Evolutionary conservation across 2,329 filamentous ascomycete species (phyloP).

Genomic region (Pseudogymnoascus sp.): DNA sequence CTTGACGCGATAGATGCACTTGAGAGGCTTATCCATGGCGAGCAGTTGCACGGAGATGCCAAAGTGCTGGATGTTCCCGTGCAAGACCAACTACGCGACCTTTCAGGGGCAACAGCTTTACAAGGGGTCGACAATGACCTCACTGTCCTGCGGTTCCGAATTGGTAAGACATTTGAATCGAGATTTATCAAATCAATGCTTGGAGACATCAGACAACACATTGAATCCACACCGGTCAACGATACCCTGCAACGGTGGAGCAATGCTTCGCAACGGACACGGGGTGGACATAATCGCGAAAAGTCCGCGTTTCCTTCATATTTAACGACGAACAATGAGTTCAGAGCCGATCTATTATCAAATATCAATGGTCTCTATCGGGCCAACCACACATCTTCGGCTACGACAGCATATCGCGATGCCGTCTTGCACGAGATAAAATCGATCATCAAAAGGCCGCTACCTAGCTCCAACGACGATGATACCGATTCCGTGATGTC

Average conservation of each 20-base stretch:
- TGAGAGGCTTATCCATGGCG: slow-evolving; percentile 72
- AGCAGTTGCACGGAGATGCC: slow-evolving; percentile 33
- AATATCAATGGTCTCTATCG: slow-evolving; percentile 72
- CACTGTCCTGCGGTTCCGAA: slow-evolving; percentile 63
- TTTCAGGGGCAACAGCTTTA: slow-evolving; percentile 69
- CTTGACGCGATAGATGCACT: slow-evolving; percentile 68
- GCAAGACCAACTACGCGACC: slow-evolving; percentile 47
- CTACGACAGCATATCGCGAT: slow-evolving; percentile 77
- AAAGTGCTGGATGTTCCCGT: slow-evolving; percentile 15
- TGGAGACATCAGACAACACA: slow-evolving; percentile 70
- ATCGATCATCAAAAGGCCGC: slow-evolving; percentile 68
- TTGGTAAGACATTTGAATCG: slow-evolving; percentile 78
- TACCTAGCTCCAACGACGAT: slow-evolving; percentile 90
- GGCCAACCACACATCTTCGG: slow-evolving; percentile 69
- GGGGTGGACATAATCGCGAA: slow-evolving; percentile 57
- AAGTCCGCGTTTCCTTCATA: slow-evolving; percentile 70
- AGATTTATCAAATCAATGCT: slow-evolving; percentile 72
- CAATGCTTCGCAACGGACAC: slow-evolving; percentile 61
- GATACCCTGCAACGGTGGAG: slow-evolving; percentile 82
- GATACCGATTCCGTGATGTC: slow-evolving; percentile 87
- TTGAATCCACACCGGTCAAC: slow-evolving; percentile 58
- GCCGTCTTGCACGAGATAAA: slow-evolving; percentile 79
- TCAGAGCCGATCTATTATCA: slow-evolving; percentile 61
- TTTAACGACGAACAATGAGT: slow-evolving; percentile 58
- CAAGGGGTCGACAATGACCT: slow-evolving; percentile 74